Evolutionary conservation across 202 grass and related monocot species (phyloP), one percentile per base, ranked within the genome.

Genomic region (Elaeis oleifera): DNA sequence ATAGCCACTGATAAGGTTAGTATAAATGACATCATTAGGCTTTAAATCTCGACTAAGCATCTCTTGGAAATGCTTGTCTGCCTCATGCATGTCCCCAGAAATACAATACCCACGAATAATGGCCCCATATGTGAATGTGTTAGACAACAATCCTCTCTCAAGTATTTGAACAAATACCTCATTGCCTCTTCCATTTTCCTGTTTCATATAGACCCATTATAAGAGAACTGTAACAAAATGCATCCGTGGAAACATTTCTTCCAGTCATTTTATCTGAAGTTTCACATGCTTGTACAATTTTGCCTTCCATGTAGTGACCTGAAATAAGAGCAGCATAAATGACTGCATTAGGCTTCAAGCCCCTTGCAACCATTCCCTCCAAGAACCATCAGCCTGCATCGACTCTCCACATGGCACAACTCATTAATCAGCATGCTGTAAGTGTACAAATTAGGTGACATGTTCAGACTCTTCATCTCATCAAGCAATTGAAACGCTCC

Each of bases 221-320:
- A 49, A 95, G 71, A 56, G 71, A 72, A 88, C 88, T 88, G 71
- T 88, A 88, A 68, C 81, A 85, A 57, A 72, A 71, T 75, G 83
- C 63, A 75, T 95, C 84, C 58, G 89, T 78, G 5, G 44, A 23
- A 72, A 88, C 36, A 69, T 76, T 76, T 22, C 3, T 63, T 62
- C 68, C 54, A 23, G 17, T 60, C 89, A 95, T 95, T 28, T 81
- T 68, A 44, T 88, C 60, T 59, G 88, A 25, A 76, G 67, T 21
- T 50, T 82, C 78, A 62, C 76, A 64, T 69, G 83, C 84, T 81
- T 84, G 73, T 56, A 54, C 73, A 50, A 70, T 75, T 56, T 63
- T 81, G 18, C 57, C 59, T 81, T 92, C 89, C 70, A 64, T 87
- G 56, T 67, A 80, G 57, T 87, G 71, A 54, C 89, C 80, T 51